These are phyloP conservation scores for Ganoderma sp. DNA, from an alignment of 1,284 basidiomycete species.

Conservation along the genomic window DNA sequence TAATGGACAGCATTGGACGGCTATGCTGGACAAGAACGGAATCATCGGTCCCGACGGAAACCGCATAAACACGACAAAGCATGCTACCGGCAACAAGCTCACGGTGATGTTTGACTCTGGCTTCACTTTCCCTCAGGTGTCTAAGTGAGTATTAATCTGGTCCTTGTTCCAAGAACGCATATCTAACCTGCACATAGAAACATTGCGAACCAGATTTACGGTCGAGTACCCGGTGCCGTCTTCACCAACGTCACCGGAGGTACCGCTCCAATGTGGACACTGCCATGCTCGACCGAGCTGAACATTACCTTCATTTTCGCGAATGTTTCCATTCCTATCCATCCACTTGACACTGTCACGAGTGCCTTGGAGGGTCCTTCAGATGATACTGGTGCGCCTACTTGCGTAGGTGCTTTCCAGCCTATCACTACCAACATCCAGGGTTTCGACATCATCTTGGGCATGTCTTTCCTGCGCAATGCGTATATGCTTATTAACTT, in stretches of 20 bases:
- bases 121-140: slow-evolving; percentile 70
- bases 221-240: slow-evolving; percentile 53
- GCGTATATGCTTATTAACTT: slow-evolving; percentile 66
- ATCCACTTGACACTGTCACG: slow-evolving; percentile 65
- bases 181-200: slow-evolving; percentile 40
- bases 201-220: slow-evolving; percentile 63
- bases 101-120: slow-evolving; percentile 72
- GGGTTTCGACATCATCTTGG: slow-evolving; percentile 77
- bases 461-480: slow-evolving; percentile 80
- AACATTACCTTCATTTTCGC: slow-evolving; percentile 66
- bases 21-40: slow-evolving; percentile 44
- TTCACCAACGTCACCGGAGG: slow-evolving; percentile 48
- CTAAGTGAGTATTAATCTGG: slow-evolving; percentile 46
- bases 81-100: slow-evolving; percentile 51
- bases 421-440: slow-evolving; percentile 58
- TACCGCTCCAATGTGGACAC: slow-evolving; percentile 57
- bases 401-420: slow-evolving; percentile 58
- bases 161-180: not conserved
- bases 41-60: slow-evolving; percentile 50
- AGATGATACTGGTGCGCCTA: slow-evolving; percentile 33
- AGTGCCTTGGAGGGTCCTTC: slow-evolving; percentile 30
- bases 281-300: slow-evolving; percentile 65
- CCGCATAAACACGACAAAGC: slow-evolving; percentile 49
- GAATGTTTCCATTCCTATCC: slow-evolving; percentile 58
- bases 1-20: slow-evolving; percentile 47